phyloP scores from a whole-genome alignment of 108 stramenopile genomes.

The Cyclostephanos invisitatus region DNA sequence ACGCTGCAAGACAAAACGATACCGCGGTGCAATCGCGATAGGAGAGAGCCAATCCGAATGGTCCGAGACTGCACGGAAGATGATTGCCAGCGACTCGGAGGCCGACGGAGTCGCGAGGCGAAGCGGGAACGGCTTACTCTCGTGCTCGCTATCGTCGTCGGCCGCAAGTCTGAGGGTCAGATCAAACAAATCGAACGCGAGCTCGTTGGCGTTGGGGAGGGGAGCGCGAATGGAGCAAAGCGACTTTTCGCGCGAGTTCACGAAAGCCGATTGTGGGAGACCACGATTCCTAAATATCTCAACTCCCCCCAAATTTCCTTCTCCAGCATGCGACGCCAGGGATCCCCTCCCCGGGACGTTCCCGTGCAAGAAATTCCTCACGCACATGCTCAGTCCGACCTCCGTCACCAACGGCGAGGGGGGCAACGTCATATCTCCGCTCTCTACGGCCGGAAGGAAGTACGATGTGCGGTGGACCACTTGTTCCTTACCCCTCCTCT shows the following conservation, averaged over 20 bases:
- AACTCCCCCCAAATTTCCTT: conserved; percentile 5
- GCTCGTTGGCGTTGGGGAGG: conserved; percentile 38
- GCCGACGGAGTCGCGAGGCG: conserved; percentile 35
- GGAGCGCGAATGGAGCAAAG: conserved; percentile 21
- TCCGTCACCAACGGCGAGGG: conserved; percentile 42
- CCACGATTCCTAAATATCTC: conserved; percentile 13
- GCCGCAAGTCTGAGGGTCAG: conserved; percentile 41
- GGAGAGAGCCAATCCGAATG: conserved; percentile 43
- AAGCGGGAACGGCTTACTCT: conserved; percentile 27
- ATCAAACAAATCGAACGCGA: conserved; percentile 45
- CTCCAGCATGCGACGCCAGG: background rate
- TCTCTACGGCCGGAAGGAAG: conserved; percentile 26
- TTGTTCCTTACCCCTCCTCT: background rate
- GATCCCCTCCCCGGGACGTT: background rate
- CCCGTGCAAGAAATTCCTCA: conserved; percentile 32
- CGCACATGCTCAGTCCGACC: conserved; percentile 38
- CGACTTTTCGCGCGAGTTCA: conserved; percentile 4
- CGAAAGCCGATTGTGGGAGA: conserved; percentile 3
- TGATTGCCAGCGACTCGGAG: conserved; percentile 32
- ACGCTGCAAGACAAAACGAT: conserved; percentile 26
- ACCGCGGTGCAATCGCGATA: conserved; percentile 18
- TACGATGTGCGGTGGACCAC: conserved; percentile 26
- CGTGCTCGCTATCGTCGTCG: conserved; percentile 33
- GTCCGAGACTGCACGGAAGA: conserved; percentile 36
- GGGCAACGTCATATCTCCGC: conserved; percentile 12